Percentiles rank a stretch among this genome's conserved stretches.
Conservation (phyloP, 1,284 basidiomycete species). For the Trametes hirsuta region DNA sequence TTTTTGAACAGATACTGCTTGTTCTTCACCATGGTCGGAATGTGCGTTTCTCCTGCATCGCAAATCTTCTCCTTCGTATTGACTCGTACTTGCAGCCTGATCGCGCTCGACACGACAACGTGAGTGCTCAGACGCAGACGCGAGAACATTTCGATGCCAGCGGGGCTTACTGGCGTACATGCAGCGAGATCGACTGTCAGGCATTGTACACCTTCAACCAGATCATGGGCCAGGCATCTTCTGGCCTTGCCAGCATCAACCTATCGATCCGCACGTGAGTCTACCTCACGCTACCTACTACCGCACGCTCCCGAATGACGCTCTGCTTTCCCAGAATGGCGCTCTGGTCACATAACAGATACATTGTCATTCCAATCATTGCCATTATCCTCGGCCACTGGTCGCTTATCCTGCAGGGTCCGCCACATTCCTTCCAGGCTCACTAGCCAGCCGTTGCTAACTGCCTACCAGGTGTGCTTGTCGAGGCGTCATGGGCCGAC, state of each 20-base stretch:
- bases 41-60: conserved; percentile 40
- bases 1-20: conserved; percentile 74
- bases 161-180: neutral
- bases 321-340: conserved; percentile 55
- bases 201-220: conserved; percentile 74
- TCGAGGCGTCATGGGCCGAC: conserved; percentile 59
- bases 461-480: conserved; percentile 50
- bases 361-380: conserved; percentile 57
- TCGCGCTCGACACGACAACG: conserved; percentile 60
- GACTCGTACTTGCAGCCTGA: conserved; percentile 40
- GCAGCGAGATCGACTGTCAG: conserved; percentile 65
- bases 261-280: conserved; percentile 76
- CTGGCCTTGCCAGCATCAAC: conserved; percentile 78
- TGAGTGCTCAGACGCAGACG: conserved; percentile 28
- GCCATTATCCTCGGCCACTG: conserved; percentile 73
- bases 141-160: neutral
- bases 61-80: neutral
- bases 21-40: conserved; percentile 69
- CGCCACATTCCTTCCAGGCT: neutral
- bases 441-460: neutral
- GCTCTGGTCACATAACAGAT: conserved; percentile 66
- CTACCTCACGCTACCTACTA: neutral
- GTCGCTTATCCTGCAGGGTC: conserved; percentile 74
- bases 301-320: conserved; percentile 2
- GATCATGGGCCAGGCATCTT: conserved; percentile 69